Conservation (phyloP, 176 grass and related monocot species). For the Sorghum bicolor region Sorghum_bicolor_NCBIv3 NC_012873.2:61071001-61071500, state of each 20-base stretch:
- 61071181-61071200: slow-evolving; percentile 42
- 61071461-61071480: slow-evolving; percentile 36
- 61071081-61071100: slow-evolving; percentile 38
- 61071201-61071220: slow-evolving; percentile 31
- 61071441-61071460: slow-evolving; percentile 56
- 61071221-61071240: slow-evolving; percentile 30
- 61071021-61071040: slow-evolving; percentile 33
- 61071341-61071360: slow-evolving; percentile 45
- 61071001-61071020: not conserved
- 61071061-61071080: slow-evolving; percentile 31
- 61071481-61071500: slow-evolving; percentile 50
- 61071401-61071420: slow-evolving; percentile 55
- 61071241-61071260: slow-evolving; percentile 12
- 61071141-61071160: slow-evolving; percentile 12
- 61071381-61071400: slow-evolving; percentile 62
- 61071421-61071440: slow-evolving; percentile 71
- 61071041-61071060: slow-evolving; percentile 29
- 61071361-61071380: slow-evolving; percentile 29
- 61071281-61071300: slow-evolving; percentile 8
- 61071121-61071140: not conserved
- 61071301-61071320: slow-evolving; percentile 40
- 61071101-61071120: slow-evolving; percentile 7
- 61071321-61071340: slow-evolving; percentile 36
- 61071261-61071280: slow-evolving; percentile 30
- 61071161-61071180: not conserved